Base-by-base conservation (phyloP, 495 filamentous ascomycete genomes). In the Penicillium canariense region DNA sequence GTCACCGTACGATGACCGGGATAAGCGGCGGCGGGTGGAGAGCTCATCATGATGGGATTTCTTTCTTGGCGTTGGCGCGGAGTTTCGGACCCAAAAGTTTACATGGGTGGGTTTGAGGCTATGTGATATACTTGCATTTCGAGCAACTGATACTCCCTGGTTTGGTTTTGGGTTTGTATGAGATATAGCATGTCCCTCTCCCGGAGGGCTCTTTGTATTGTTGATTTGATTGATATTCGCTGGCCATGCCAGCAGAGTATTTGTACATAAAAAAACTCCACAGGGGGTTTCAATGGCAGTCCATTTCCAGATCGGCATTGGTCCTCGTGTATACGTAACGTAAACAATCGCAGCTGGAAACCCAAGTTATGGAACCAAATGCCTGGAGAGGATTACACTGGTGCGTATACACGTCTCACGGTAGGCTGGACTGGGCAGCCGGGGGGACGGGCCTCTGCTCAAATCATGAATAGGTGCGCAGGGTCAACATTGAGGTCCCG, bases 21-120 rank as follows among this genome's bases (percentile, higher is more conserved):
- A 90, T 51, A 90, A 90, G 67, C 81, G 87, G 56, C 80, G 85
- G 46, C 83, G 79, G 55, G 75, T 86, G 61, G 82, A 86, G 20
- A 67, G 60, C 56, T 57, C 59, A 56, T 70, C 59, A 55, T 65
- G 54, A 61, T 39, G 20, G 39, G 48, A 52, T 36, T 49, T 40
- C 38, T 45, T 25, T 54, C 60, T 28, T 61, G 70, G 67, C 56
- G 68, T 69, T 69, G 47, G 43, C 46, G 58, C 42, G 54, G 51
- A 51, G 58, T 48, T 52, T 55, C 36, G 25, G 40, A 45, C 17
- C 6, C n/a, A 56, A 49, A 54, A 48, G 4, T 52, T 46, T 56
- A 54, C 54, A 61, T 64, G 48, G 54, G 20, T 43, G 47, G 39
- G 40, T 43, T 42, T 2, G 4, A 50, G 20, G 39, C 10, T 36